phyloP scores from a whole-genome alignment of 129 eudicot species.

The Helianthus annuus region HanXRQr2.0-SUNRISE NC_035442.2:178121185-178121684 shows the following conservation, averaged over 20 bases:
- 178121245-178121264: background rate
- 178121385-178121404: constrained; percentile 85
- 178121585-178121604: background rate
- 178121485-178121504: background rate
- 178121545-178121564: background rate
- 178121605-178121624: constrained; percentile 9
- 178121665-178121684: background rate
- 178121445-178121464: background rate
- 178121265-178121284: background rate
- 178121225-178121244: background rate
- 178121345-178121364: constrained; percentile 74
- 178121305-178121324: constrained; percentile 64
- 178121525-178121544: constrained; percentile 1
- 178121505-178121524: background rate
- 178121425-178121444: constrained; percentile 92
- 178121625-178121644: background rate
- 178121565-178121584: background rate
- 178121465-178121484: background rate
- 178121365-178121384: constrained; percentile 75
- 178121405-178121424: constrained; percentile 83
- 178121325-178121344: constrained; percentile 52
- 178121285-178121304: constrained; percentile 11
- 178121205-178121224: constrained; percentile 19
- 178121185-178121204: constrained; percentile 67
- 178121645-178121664: background rate